Evolutionary conservation across 2,329 filamentous ascomycete species (phyloP).

Genomic region (Drechslerella coelobrocha): DNA sequence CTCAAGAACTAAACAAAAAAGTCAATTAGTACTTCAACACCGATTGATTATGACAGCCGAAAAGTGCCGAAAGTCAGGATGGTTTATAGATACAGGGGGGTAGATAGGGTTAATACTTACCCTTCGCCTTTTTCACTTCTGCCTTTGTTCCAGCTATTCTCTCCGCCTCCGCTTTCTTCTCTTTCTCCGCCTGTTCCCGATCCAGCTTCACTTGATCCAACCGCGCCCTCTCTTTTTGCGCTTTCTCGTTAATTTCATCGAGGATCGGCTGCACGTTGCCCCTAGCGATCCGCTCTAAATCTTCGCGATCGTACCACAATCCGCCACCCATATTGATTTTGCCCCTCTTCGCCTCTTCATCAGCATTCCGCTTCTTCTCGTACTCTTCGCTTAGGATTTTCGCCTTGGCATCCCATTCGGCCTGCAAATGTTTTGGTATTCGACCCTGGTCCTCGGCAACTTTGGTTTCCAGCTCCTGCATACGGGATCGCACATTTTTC

Average conservation of each 20-base stretch:
- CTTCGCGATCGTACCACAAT: slow-evolving; percentile 44
- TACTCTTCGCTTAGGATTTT: slow-evolving; percentile 35
- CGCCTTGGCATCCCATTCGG: slow-evolving; percentile 47
- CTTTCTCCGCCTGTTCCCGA: slow-evolving; percentile 21
- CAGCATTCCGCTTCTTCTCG: slow-evolving; percentile 33
- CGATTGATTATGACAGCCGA: too few species aligned
- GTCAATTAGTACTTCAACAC: neutral
- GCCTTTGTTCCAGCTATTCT: slow-evolving; percentile 28
- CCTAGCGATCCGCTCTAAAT: slow-evolving; percentile 41
- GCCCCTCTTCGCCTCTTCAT: slow-evolving; percentile 38
- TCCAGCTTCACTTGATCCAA: slow-evolving; percentile 30
- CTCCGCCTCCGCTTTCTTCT: slow-evolving; percentile 27
- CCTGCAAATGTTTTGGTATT: slow-evolving; percentile 43
- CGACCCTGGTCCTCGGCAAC: slow-evolving; percentile 45
- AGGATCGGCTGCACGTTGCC: slow-evolving; percentile 48
- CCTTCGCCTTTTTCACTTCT: slow-evolving; percentile 39
- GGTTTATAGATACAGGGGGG: too few species aligned
- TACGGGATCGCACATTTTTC: slow-evolving; percentile 36
- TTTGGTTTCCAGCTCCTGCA: slow-evolving; percentile 47
- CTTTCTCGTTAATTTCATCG: slow-evolving; percentile 48
- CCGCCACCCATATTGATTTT: slow-evolving; percentile 50
- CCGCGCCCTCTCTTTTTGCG: slow-evolving; percentile 37
- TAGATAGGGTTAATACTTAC: slow-evolving; percentile 4
- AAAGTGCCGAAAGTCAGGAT: too few species aligned
- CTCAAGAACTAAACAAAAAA: slow-evolving; percentile 16